Percentiles rank a stretch among this genome's conserved stretches.
These are phyloP conservation scores for Tetratostichococcus sp. DNA, from an alignment of 139 green algal genomes.

Conservation along the genomic window DNA sequence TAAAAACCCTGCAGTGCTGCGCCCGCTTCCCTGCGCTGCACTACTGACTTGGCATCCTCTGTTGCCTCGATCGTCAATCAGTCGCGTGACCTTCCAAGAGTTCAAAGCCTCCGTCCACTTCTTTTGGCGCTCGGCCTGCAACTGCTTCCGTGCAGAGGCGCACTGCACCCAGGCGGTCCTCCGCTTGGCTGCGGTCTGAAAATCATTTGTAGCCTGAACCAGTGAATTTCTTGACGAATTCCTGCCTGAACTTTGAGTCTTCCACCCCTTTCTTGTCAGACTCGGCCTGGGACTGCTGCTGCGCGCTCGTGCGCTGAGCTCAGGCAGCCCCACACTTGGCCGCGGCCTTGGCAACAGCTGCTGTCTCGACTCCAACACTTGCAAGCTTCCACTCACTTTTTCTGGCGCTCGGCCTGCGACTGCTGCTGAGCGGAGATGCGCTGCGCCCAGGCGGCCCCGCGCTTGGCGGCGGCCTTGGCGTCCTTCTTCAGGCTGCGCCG, in stretches of 20 bases:
- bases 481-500: conserved; percentile 41
- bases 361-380: too few relatives aligned
- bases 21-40: too few relatives aligned
- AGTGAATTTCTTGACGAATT: too few relatives aligned
- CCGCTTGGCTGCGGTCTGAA: conserved; percentile 65
- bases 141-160: conserved; percentile 39
- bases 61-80: too few relatives aligned
- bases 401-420: conserved; percentile 54
- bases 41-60: too few relatives aligned
- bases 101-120: too few relatives aligned
- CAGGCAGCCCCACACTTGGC: conserved; percentile 61
- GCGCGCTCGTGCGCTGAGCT: conserved; percentile 49
- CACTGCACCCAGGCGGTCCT: conserved; percentile 64
- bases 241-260: too few relatives aligned
- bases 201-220: too few relatives aligned
- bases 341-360: conserved; percentile 59
- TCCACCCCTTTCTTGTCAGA: too few relatives aligned
- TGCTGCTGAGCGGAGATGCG: conserved; percentile 46
- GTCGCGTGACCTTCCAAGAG: too few relatives aligned
- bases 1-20: too few relatives aligned
- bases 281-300: conserved; percentile 48
- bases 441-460: conserved; percentile 61
- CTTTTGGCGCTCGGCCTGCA: conserved; percentile 40
- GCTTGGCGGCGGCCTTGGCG: conserved; percentile 64
- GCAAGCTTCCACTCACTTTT: too few relatives aligned